phyloP scores from a whole-genome alignment of 176 grass and related monocot genomes.

The Phyllostachys edulis region DNA sequence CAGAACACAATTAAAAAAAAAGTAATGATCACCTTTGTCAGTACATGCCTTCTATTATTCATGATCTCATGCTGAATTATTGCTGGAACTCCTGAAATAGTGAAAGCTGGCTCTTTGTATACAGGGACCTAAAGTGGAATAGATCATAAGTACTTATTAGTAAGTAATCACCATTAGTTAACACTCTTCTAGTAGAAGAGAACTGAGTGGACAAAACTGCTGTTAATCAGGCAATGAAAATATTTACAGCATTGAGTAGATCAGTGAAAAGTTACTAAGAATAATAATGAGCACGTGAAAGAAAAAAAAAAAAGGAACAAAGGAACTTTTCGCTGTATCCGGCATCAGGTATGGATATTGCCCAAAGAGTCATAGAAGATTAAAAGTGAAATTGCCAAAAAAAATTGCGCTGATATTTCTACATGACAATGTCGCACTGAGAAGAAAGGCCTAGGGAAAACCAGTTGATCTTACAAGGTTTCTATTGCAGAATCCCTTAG shows the following conservation, averaged over 20 bases:
- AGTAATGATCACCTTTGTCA: constrained; percentile 74
- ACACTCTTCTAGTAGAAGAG: constrained; percentile 1
- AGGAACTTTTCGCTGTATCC: not conserved
- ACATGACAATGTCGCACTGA: not conserved
- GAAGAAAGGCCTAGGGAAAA: constrained; percentile 9
- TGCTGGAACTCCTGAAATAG: constrained; percentile 69
- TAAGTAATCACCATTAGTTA: constrained; percentile 3
- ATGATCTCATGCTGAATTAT: constrained; percentile 95
- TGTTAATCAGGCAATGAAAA: not conserved
- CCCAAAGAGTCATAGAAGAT: not conserved
- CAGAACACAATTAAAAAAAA: constrained; percentile 8
- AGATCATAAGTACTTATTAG: not conserved
- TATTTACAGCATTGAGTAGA: not conserved
- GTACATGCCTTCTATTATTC: constrained; percentile 93
- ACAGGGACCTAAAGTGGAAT: constrained; percentile 62
- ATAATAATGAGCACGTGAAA: constrained; percentile 8
- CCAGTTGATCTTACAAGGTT: constrained; percentile 12
- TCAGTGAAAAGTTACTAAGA: not conserved
- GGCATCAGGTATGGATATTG: not conserved
- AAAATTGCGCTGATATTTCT: not conserved
- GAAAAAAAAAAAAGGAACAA: not conserved
- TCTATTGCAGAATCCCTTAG: not conserved
- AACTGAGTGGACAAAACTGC: not conserved
- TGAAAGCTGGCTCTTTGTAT: constrained; percentile 74
- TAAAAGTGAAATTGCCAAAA: not conserved